Conservation (phyloP, 768 basidiomycete genomes). For the Suillus sp. region DNA sequence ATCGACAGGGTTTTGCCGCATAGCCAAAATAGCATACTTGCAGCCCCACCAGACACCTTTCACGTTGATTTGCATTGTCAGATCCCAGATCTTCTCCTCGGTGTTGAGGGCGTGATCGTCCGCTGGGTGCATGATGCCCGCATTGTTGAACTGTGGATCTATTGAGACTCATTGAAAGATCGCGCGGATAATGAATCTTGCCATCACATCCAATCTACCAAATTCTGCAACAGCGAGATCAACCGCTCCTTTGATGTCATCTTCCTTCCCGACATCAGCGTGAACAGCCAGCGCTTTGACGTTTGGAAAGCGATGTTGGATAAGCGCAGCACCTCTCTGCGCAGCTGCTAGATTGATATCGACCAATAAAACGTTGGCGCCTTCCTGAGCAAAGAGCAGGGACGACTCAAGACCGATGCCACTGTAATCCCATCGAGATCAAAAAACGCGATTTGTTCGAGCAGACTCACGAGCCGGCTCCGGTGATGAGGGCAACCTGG, state of each 20-base stretch:
- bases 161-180: conserved; percentile 7
- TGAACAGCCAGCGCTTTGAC: conserved; percentile 69
- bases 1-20: conserved; percentile 90
- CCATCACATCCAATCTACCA: conserved; percentile 96
- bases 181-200: conserved; percentile 32
- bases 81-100: conserved; percentile 94
- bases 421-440: conserved; percentile 45
- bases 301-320: conserved; percentile 67
- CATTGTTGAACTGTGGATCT: conserved; percentile 83
- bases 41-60: conserved; percentile 99
- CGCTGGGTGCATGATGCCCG: conserved; percentile 95
- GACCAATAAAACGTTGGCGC: conserved; percentile 85
- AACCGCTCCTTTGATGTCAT: conserved; percentile 80
- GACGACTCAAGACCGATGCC: conserved; percentile 97
- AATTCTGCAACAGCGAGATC: conserved; percentile 79
- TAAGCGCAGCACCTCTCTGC: conserved; percentile 62
- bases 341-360: conserved; percentile 84
- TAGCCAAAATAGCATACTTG: conserved; percentile 96
- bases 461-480: conserved; percentile 78
- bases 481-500: conserved; percentile 81
- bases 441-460: conserved; percentile 13
- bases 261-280: conserved; percentile 89
- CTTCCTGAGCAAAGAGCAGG: conserved; percentile 93
- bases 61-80: conserved; percentile 91
- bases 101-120: conserved; percentile 97